A percentile compares a stretch with the other conserved stretches of the same genome.
These are phyloP conservation scores for Sonneratia alba DNA, from an alignment of 345 rosid species.

Conservation along the genomic window DNA sequence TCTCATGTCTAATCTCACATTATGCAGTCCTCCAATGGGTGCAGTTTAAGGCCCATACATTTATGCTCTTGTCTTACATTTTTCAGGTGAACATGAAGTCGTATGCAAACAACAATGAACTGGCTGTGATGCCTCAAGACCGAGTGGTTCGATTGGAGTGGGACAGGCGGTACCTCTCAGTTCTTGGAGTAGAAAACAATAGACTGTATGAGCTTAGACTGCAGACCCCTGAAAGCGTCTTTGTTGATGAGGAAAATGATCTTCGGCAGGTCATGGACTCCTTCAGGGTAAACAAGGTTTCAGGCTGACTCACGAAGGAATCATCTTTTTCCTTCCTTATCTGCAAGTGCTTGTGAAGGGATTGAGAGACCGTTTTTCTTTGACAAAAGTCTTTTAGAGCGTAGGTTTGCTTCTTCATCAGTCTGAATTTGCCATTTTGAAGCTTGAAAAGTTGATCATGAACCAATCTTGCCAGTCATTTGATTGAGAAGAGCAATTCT, in stretches of 20 bases:
- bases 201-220: conserved; percentile 69
- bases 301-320: neutral
- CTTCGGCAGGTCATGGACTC: conserved; percentile 84
- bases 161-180: conserved; percentile 80
- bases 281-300: conserved; percentile 72
- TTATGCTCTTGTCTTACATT: neutral
- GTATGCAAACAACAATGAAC: conserved; percentile 76
- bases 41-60: neutral
- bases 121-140: conserved; percentile 88
- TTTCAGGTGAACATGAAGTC: conserved; percentile 86
- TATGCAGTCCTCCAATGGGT: neutral
- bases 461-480: neutral
- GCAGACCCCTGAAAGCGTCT: conserved; percentile 86
- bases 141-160: conserved; percentile 79
- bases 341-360: neutral
- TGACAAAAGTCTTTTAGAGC: neutral
- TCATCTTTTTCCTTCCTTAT: neutral
- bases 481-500: neutral
- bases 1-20: neutral
- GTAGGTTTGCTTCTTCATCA: neutral
- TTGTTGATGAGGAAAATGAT: conserved; percentile 69
- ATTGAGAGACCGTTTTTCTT: neutral
- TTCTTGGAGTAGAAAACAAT: conserved; percentile 80
- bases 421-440: neutral
- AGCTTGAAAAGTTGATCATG: neutral